phyloP scores from a whole-genome alignment of 805 yeast species.

The Ogataea pilisensis region DNA sequence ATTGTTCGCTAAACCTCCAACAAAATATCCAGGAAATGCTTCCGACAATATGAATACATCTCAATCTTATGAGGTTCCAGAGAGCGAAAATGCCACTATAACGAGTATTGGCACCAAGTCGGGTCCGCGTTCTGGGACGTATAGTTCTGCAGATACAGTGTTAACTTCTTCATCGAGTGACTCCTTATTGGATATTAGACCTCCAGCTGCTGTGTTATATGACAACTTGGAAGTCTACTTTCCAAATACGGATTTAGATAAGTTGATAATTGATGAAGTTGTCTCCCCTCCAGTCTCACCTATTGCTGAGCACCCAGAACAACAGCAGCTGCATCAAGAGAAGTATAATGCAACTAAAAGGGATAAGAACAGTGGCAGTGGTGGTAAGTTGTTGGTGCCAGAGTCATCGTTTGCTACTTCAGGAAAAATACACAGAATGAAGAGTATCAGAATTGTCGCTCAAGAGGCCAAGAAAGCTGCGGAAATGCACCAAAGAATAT shows the following conservation, averaged over 20 bases:
- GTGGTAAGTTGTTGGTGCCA: slow-evolving; percentile 37
- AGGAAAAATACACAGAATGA: slow-evolving; percentile 58
- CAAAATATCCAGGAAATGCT: slow-evolving; percentile 14
- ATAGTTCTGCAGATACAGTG: background rate
- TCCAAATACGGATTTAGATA: slow-evolving; percentile 89
- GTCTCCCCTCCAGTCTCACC: slow-evolving; percentile 56
- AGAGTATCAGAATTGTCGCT: slow-evolving; percentile 90
- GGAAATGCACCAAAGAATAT: slow-evolving; percentile 28
- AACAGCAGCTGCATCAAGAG: slow-evolving; percentile 2
- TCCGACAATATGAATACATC: background rate
- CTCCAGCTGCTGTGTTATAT: slow-evolving; percentile 91
- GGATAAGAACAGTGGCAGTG: too few species aligned
- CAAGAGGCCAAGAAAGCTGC: slow-evolving; percentile 77
- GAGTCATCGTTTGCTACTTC: slow-evolving; percentile 26
- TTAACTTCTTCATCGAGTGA: slow-evolving; percentile 20
- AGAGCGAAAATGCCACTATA: slow-evolving; percentile 1
- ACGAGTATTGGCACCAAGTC: background rate
- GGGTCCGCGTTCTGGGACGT: background rate
- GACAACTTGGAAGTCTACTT: slow-evolving; percentile 88
- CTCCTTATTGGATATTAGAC: slow-evolving; percentile 64
- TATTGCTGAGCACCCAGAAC: slow-evolving; percentile 18
- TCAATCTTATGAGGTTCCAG: background rate
- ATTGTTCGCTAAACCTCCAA: slow-evolving; percentile 53
- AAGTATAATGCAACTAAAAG: slow-evolving; percentile 9
- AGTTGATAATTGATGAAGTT: slow-evolving; percentile 78